Base-by-base conservation (phyloP, 2,329 filamentous ascomycete species). In the Cordyceps militaris region DNA sequence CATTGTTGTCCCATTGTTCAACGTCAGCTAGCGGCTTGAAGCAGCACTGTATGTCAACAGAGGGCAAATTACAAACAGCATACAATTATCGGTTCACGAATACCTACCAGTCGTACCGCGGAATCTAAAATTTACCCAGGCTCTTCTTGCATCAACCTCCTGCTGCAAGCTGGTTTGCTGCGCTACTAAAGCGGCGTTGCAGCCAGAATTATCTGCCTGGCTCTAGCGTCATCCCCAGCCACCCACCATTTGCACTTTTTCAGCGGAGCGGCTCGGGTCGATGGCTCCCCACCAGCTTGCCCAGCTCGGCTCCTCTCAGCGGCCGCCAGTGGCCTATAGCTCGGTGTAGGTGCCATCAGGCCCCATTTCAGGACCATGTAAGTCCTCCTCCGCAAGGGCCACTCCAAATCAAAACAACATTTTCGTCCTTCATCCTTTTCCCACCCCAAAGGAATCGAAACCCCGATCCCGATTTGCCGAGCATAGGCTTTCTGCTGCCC, bases 201-300 rank as follows among this genome's bases (percentile, higher is more conserved):
- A 19, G n/a, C 44, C 40, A 42, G 49, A 59, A 59, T 54, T 28
- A 47, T 32, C 51, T 47, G n/a, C 55, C 42, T 49, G 23, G 42
- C 49, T 52, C 57, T 55, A 59, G 46, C 44, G 57, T 30, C 44
- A 55, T 59, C 51, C 57, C 40, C 40, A 59, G 57, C 57, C 57
- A 59, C 57, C 57, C 30, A n/a, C n/a, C n/a, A n/a, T n/a, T n/a
- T n/a, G n/a, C 57, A 59, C 50, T 50, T 51, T 56, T 58, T 47
- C 42, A 56, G 51, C 46, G 46, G 57, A 56, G 19, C 57, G 57
- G 57, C 57, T 59, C 57, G 57, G 57, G 57, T 59, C 57, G 57
- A 59, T 55, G 51, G 57, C 50, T 28, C 38, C 32, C 49, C 52
- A 34, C 48, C 34, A 55, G 44, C 21, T 51, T 38, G 48, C 43